A percentile compares a stretch with the other conserved stretches of the same genome.
Evolutionary conservation across 1,284 basidiomycete species (phyloP).

Genomic region (Anthracocystis panici-leucophaei): DNA sequence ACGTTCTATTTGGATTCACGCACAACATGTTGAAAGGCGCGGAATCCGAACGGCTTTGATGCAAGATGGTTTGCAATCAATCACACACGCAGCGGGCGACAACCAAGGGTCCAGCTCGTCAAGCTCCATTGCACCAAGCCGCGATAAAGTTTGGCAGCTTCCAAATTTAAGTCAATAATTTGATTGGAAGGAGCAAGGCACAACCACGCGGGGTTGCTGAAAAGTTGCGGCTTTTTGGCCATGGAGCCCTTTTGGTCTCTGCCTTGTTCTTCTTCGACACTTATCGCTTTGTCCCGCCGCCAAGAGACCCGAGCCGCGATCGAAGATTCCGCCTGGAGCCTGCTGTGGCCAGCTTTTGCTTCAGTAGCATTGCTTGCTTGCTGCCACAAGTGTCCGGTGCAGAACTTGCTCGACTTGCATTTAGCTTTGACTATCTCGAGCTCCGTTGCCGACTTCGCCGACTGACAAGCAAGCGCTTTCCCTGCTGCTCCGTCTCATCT

Average conservation of each 20-base stretch:
- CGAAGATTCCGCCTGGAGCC: too few species aligned
- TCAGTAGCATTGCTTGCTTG: too few species aligned
- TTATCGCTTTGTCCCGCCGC: conserved; percentile 1
- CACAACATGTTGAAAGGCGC: too few species aligned
- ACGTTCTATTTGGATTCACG: too few species aligned
- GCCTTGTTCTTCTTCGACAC: neutral
- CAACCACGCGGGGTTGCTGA: conserved; percentile 6
- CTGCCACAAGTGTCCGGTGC: neutral
- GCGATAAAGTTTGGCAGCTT: neutral
- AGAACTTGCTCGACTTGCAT: neutral
- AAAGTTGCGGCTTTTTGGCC: conserved; percentile 28
- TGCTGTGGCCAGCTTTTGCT: too few species aligned
- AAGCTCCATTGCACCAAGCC: conserved; percentile 2
- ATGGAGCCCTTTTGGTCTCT: neutral
- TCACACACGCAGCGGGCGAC: neutral
- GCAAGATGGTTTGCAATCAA: neutral
- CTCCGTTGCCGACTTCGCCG: neutral
- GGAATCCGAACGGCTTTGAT: conserved; percentile 1
- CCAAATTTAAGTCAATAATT: conserved; percentile 8
- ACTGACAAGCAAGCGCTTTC: neutral
- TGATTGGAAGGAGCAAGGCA: conserved; percentile 10
- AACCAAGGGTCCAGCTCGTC: conserved; percentile 32
- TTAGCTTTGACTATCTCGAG: neutral
- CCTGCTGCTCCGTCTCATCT: neutral
- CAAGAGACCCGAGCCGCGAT: too few species aligned